Evolutionary conservation across 169 alveolate species (phyloP), one percentile per base, ranked within the genome.

Genomic region (Theileria orientalis): DNA sequence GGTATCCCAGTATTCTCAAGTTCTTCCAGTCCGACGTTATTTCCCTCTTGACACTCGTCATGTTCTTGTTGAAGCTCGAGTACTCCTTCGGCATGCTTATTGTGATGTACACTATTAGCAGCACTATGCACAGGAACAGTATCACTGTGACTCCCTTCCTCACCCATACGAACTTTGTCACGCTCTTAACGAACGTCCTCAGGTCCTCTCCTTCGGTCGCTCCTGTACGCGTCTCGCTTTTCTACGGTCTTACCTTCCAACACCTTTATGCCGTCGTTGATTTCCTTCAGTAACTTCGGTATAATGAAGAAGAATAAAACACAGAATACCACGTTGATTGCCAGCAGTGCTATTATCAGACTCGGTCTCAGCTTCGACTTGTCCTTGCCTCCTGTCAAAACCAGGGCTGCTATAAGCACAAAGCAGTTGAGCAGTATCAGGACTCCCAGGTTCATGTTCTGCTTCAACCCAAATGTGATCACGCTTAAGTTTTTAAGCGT

Each of bases 1-100:
- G 86, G 29, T 69, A 77, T 2, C 54, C 3, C 23, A 77, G 19
- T 1, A 69, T 67, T 6, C 49, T 9, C 30, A 77, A 2, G 2
- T 33, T 27, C 11, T 27, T 47, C 19, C 3, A 19, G 25, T 70
- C 40, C 35, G 57, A 25, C 14, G 21, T n/a, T 2, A 77, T 61
- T 1, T 16, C 7, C 30, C 69, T 35, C 21, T 46, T 77, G 41
- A 68, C 21, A 42, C 47, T 16, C n/a, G 62, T 73, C 42, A 69
- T 70, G 27, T 69, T 70, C 6, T 49, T 40, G 1, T 47, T 69
- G 35, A 69, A 69, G 6, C 61, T 41, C 8, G 25, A 47, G 30
- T 70, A 77, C 21, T 57, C 42, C 19, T 40, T 41, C 0, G 86
- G 86, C 46, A 77, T 2, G 29, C 46, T 25, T 35, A 59, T 37